Evolutionary conservation across 805 yeast species (phyloP).

Genomic region (Nakazawaea laoshanensis): DNA sequence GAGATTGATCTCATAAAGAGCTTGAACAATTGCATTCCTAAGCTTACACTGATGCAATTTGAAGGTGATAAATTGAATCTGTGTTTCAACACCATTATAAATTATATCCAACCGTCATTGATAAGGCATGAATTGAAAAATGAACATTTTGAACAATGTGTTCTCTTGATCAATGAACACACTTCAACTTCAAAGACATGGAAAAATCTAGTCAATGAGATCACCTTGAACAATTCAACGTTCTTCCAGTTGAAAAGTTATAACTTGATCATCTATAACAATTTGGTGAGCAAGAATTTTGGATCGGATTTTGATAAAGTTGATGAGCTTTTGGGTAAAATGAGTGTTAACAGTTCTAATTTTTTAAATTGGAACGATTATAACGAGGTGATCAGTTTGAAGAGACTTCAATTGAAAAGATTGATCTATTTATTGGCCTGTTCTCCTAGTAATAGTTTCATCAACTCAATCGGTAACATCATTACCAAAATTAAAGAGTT

Average conservation of each 20-base stretch:
- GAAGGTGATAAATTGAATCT: conserved; percentile 7
- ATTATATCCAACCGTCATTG: conserved; percentile 6
- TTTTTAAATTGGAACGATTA: conserved; percentile 65
- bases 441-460: conserved; percentile 49
- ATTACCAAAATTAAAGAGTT: conserved; percentile 38
- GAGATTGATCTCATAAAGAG: conserved; percentile 4
- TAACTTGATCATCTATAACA: conserved; percentile 4
- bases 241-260: conserved; percentile 4
- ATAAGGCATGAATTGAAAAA: conserved; percentile 2
- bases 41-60: conserved; percentile 1
- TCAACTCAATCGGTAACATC: conserved; percentile 39
- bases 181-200: conserved; percentile 43
- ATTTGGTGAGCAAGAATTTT: conserved; percentile 47
- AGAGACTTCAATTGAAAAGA: conserved; percentile 47
- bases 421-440: conserved; percentile 56
- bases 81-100: conserved; percentile 3
- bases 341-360: conserved; percentile 28
- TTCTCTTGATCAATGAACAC: conserved; percentile 1
- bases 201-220: conserved; percentile 57
- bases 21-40: conserved; percentile 2
- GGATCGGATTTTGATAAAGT: conserved; percentile 19
- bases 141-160: neutral
- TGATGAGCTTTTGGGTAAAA: conserved; percentile 10
- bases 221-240: conserved; percentile 19
- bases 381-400: conserved; percentile 44